Evolutionary conservation across 164 flowering plant genomes (phyloP), one percentile per base, ranked within the genome.

Genomic region (Macadamia tetraphylla): DNA sequence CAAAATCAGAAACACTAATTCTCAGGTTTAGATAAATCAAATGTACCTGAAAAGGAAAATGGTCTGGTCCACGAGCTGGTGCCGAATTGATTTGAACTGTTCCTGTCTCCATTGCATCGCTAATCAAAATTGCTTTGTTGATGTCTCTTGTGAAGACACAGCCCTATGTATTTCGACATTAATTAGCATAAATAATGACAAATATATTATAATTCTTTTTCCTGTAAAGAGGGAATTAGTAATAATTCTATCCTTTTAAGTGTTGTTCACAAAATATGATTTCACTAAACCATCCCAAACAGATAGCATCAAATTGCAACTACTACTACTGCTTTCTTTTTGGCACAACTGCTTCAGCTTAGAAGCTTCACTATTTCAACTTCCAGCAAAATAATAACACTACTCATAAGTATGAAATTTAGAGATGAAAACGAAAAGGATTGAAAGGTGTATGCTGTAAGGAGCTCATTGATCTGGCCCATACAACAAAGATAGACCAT

Each of bases 41-140:
- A 64, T 60, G 70, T 65, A 92, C 97, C 91, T 94, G 99, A 81
- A 92, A 95, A 31, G 99, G 99, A 68, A 95, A 95, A 80, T 95
- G 99, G 71, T 95, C 99, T 0, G 99, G 99, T 9, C 99, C 99
- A 29, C 99, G 91, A 74, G 99, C 99, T 0, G 99, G 99, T 11
- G 99, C 97, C 0, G 99, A 95, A 78, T 95, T 95, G 64, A 95
- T 95, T 79, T 92, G 99, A 70, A 95, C 91, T 0, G 98, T 92
- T 44, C 99, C 99, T 0, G 97, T 81, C 81, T 92, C 99, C 98
- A 95, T 92, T 14, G 99, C 97, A 73, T 95, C 99, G 40, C 98
- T 85, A 40, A 95, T 92, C 84, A 92, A 52, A 40, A 95, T 87
- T 43, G 99, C 99, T 79, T 95, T 95, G 87, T 92, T 92, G 79